A percentile compares a stretch with the other conserved stretches of the same genome.
These are phyloP conservation scores for Narthecium ossifragum DNA, from an alignment of 106 monocot species.

Conservation along the genomic window DNA sequence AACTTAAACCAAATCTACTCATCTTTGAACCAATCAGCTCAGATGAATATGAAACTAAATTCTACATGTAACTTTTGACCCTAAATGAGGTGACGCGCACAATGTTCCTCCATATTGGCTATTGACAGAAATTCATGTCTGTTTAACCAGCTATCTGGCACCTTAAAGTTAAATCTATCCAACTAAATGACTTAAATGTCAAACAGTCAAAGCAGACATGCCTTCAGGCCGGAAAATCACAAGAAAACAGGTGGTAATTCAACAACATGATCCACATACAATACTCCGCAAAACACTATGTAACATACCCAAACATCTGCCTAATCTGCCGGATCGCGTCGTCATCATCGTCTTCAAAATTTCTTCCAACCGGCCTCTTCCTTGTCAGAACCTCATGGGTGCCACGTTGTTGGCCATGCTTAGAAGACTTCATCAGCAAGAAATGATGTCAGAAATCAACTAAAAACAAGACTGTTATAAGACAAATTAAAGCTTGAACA, in stretches of 20 bases:
- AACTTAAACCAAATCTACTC: background rate
- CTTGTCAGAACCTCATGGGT: conserved; percentile 17
- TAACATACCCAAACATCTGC: conserved; percentile 51
- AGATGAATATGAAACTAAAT: background rate
- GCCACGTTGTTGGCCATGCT: conserved; percentile 20
- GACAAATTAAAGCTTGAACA: background rate
- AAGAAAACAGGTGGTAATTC: background rate
- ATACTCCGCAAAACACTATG: too few relatives aligned
- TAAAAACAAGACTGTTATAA: background rate
- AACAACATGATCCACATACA: background rate
- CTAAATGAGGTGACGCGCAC: too few relatives aligned
- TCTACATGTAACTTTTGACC: too few relatives aligned
- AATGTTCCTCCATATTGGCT: too few relatives aligned
- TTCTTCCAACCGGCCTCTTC: conserved; percentile 31
- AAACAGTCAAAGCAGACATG: background rate
- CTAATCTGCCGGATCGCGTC: conserved; percentile 43
- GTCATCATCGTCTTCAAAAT: conserved; percentile 38
- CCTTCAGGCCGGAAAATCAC: background rate
- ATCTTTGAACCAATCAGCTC: background rate
- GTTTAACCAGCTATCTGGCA: too few relatives aligned
- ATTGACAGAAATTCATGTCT: too few relatives aligned
- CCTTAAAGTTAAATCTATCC: background rate
- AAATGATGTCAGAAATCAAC: conserved; percentile 4
- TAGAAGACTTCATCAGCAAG: conserved; percentile 36
- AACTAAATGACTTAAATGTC: background rate